phyloP scores from a whole-genome alignment of 176 grass and related monocot species.

The Cymbopogon citratus region DNA sequence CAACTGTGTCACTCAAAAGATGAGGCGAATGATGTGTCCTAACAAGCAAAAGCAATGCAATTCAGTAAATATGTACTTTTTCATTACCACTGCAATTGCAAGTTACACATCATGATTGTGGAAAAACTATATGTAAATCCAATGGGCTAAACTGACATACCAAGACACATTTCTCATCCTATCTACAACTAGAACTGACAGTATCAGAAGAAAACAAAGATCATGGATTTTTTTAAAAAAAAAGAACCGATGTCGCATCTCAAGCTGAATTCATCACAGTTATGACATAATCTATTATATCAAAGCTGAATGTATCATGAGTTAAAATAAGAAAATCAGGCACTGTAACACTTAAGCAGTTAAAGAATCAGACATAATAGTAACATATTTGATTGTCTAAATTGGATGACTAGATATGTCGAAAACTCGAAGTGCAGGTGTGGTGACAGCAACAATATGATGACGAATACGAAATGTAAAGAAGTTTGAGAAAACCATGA shows the following conservation, averaged over 20 bases:
- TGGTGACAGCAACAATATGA: not conserved
- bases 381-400: not conserved
- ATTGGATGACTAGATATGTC: not conserved
- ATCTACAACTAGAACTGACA: not conserved
- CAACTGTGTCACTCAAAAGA: not conserved
- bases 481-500: not conserved
- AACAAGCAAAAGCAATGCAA: not conserved
- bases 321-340: not conserved
- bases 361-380: slow-evolving; percentile 2
- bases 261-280: not conserved
- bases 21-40: not conserved
- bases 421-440: not conserved
- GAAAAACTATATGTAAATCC: not conserved
- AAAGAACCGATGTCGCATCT: not conserved
- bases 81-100: not conserved
- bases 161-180: not conserved
- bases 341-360: not conserved
- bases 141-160: not conserved
- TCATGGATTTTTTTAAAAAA: not conserved
- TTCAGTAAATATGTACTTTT: not conserved
- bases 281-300: not conserved
- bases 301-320: not conserved
- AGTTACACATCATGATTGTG: not conserved
- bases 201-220: not conserved
- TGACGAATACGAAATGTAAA: not conserved